A percentile compares a stretch with the other conserved stretches of the same genome.
These are phyloP conservation scores for Irpex sp. DNA, from an alignment of 1,284 basidiomycete species.

Conservation along the genomic window DNA sequence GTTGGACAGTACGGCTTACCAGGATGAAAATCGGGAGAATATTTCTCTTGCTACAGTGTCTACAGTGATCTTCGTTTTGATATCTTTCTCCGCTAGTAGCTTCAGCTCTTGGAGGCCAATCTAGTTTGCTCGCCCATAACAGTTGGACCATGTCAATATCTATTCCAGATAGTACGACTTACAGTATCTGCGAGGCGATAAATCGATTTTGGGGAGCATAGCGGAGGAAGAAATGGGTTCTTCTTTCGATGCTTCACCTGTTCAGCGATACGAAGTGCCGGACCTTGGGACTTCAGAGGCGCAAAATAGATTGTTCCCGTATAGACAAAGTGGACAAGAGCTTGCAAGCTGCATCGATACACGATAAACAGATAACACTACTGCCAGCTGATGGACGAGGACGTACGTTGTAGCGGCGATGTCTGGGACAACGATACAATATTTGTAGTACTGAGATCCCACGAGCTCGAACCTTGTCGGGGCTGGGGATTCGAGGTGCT, in stretches of 20 bases:
- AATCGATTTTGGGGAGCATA: conserved; percentile 16
- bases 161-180: not conserved
- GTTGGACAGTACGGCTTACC: conserved; percentile 2
- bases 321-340: conserved; percentile 16
- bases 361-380: too few relatives aligned
- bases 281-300: conserved; percentile 11
- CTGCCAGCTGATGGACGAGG: too few relatives aligned
- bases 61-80: not conserved
- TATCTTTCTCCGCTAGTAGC: conserved; percentile 1
- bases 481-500: not conserved
- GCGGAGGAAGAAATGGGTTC: conserved; percentile 4
- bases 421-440: conserved; percentile 8
- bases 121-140: not conserved
- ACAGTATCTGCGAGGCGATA: conserved; percentile 16
- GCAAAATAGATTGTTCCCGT: conserved; percentile 14
- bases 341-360: conserved; percentile 10
- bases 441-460: not conserved
- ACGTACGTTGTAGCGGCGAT: conserved; percentile 13
- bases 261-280: not conserved
- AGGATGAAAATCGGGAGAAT: conserved; percentile 15
- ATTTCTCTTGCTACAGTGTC: conserved; percentile 2
- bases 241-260: not conserved
- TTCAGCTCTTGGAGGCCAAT: conserved; percentile 12
- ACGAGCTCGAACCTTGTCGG: not conserved
- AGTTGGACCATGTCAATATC: not conserved